These are phyloP conservation scores for Cladosporium sp. DNA, from an alignment of 2,329 filamentous ascomycete genomes.

Conservation along the genomic window DNA sequence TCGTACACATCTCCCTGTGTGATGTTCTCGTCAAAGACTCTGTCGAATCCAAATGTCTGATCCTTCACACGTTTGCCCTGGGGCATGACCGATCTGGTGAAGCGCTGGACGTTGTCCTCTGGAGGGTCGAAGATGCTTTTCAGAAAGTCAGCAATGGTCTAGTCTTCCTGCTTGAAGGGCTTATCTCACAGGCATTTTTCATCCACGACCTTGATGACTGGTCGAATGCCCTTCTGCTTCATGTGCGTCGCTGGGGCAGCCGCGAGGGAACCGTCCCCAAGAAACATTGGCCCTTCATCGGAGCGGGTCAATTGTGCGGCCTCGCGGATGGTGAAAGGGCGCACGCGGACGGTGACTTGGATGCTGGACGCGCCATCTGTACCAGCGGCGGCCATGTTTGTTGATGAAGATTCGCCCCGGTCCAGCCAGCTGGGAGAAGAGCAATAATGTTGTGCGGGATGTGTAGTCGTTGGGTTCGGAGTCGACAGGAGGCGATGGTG, in stretches of 20 bases:
- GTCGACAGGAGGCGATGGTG: neutral
- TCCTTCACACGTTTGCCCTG: conserved; percentile 93
- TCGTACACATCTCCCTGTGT: conserved; percentile 94
- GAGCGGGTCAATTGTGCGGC: conserved; percentile 80
- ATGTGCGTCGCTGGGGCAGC: conserved; percentile 74
- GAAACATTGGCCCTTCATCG: conserved; percentile 85
- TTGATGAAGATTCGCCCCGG: neutral
- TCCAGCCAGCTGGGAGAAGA: conserved; percentile 7
- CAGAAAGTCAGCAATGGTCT: conserved; percentile 20
- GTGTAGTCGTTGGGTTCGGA: neutral
- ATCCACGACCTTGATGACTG: conserved; percentile 94
- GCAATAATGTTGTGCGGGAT: neutral
- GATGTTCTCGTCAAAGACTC: conserved; percentile 94
- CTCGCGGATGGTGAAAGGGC: conserved; percentile 79
- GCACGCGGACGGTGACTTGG: conserved; percentile 59
- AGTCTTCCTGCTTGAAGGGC: neutral
- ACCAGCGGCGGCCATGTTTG: conserved; percentile 12
- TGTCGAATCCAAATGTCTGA: conserved; percentile 94
- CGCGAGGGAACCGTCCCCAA: conserved; percentile 97
- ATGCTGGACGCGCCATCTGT: conserved; percentile 51
- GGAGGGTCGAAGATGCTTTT: conserved; percentile 91
- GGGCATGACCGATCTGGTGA: conserved; percentile 74
- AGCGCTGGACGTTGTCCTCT: conserved; percentile 88
- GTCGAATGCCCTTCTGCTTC: conserved; percentile 79
- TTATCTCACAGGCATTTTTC: conserved; percentile 85